Conservation (phyloP, 805 yeast genomes). For the Hanseniaspora taiwanica region DNA sequence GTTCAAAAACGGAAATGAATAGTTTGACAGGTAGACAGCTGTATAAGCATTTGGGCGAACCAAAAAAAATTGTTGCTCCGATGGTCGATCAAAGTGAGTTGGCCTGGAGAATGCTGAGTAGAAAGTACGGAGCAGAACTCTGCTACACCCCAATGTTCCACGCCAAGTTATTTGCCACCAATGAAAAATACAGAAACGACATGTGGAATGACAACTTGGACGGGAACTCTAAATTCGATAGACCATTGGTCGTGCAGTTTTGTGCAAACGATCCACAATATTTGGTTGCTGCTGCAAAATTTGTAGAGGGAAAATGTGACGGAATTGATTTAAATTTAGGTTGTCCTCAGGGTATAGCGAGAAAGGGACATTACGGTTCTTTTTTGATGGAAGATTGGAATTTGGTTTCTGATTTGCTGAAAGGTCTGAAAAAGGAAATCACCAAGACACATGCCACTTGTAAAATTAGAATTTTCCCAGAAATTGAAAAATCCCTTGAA, state of each 20-base stretch:
- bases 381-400: conserved; percentile 97
- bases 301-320: conserved; percentile 75
- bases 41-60: conserved; percentile 55
- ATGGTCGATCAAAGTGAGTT: conserved; percentile 97
- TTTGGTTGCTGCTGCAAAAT: conserved; percentile 65
- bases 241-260: conserved; percentile 88
- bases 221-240: conserved; percentile 46
- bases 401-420: conserved; percentile 42
- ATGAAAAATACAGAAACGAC: conserved; percentile 63
- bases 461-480: conserved; percentile 81
- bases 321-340: conserved; percentile 94
- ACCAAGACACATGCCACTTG: conserved; percentile 80
- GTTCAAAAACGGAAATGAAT: neutral
- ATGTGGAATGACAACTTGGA: conserved; percentile 56
- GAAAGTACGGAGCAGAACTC: conserved; percentile 82
- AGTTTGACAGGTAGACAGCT: conserved; percentile 46
- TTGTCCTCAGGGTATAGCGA: conserved; percentile 97
- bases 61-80: conserved; percentile 86
- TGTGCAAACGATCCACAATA: conserved; percentile 93
- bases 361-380: conserved; percentile 89
- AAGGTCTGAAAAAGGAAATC: conserved; percentile 29
- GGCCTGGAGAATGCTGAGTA: conserved; percentile 84
- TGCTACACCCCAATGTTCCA: conserved; percentile 97
- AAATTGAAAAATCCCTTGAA: conserved; percentile 64
- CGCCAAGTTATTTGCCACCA: conserved; percentile 78